Conservation (phyloP, 2,329 filamentous ascomycete genomes). For the Beauveria sp. region DNA sequence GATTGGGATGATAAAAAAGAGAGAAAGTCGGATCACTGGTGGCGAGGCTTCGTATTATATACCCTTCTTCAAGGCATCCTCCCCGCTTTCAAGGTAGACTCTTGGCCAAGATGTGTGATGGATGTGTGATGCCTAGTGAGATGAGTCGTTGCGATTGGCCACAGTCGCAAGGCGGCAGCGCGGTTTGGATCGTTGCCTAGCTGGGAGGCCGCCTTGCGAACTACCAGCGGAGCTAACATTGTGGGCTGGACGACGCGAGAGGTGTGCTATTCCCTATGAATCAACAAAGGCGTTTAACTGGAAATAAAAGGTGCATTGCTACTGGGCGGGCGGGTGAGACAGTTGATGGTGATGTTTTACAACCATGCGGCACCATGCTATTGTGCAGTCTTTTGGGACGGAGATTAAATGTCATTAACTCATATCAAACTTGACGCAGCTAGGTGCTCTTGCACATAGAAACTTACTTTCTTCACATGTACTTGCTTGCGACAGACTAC, state of each 20-base stretch:
- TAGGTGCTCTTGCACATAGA: too few relatives aligned
- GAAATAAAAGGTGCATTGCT: too few relatives aligned
- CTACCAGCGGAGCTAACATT: background rate
- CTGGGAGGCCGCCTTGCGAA: slow-evolving; percentile 7
- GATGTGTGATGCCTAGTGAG: slow-evolving; percentile 4
- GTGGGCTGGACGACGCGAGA: background rate
- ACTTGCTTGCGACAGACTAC: too few relatives aligned
- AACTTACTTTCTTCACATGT: too few relatives aligned
- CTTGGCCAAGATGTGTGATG: background rate
- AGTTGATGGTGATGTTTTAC: background rate
- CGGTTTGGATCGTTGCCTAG: background rate
- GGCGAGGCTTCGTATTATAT: background rate
- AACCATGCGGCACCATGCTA: background rate
- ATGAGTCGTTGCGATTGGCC: background rate
- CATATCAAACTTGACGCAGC: too few relatives aligned
- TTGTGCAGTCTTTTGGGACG: background rate
- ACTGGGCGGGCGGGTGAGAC: background rate
- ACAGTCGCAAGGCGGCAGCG: background rate
- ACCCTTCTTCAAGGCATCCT: background rate
- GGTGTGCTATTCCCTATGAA: too few relatives aligned
- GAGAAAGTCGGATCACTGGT: background rate
- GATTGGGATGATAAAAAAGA: background rate
- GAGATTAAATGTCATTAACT: too few relatives aligned
- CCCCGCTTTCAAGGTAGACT: background rate
- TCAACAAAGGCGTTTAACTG: too few relatives aligned